Evolutionary conservation across 495 filamentous ascomycete species (phyloP), one percentile per base, ranked within the genome.

Genomic region (Aspergillus taichungensis): DNA sequence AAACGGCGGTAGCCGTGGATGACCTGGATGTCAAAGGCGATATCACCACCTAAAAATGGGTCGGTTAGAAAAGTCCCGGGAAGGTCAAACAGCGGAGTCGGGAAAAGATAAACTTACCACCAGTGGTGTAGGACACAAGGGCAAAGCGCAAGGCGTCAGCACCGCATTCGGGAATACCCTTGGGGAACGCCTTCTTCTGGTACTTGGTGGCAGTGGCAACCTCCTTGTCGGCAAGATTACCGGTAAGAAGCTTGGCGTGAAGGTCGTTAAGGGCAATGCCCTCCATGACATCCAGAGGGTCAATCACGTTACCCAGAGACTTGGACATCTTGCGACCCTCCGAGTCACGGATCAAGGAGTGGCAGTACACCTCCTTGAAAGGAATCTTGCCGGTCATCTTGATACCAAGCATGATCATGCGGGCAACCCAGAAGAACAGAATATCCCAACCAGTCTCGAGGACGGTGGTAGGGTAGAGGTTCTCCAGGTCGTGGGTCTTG

Each of bases 371-470:
- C 64, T 88, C 84, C 34, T 65, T 77, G 68, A 89, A 89, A 0
- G 85, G 85, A 39, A 89, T 69, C 61, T 88, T 68, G 28, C 83
- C 83, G 8, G 84, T 87, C 62, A 90, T 64, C 63, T 88, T 87
- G 31, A 88, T 66, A 51, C 76, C 73, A 40, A 91, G 72, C 77
- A 91, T 85, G 56, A 91, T 83, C 86, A 91, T 91, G 40, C 85
- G 66, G 12, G 77, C 80, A 43, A 89, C 81, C 86, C 86, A 91
- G 78, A 89, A 89, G 72, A 86, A 83, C 8, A 91, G 64, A 54
- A 91, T 91, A 65, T 91, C 83, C 85, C 85, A 89, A 13, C 86
- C 86, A 10, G 85, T 88, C 61, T 91, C 85, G 40, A 90, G 65
- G 37, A 87, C 66, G 46, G 74, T 79, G 7, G 84, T 88, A 11